Evolutionary conservation across 2,329 filamentous ascomycete species (phyloP).

Genomic region (Alternaria gaisen): DNA sequence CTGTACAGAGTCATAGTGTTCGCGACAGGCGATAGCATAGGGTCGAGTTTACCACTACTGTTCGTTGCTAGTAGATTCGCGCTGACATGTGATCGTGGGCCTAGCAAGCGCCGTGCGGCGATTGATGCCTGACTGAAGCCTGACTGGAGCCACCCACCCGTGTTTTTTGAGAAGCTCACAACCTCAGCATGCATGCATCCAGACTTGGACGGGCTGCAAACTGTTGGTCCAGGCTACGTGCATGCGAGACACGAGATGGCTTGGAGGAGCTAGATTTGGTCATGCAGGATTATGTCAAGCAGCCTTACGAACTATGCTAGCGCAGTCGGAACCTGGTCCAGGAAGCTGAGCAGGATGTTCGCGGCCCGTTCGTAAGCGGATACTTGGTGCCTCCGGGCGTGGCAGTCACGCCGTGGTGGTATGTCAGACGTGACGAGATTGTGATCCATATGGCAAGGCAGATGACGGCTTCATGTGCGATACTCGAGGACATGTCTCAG

Average conservation of each 20-base stretch:
- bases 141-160: not conserved
- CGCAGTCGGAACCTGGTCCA: not conserved
- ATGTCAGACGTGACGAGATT: conserved; percentile 10
- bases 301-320: conserved; percentile 5
- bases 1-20: not conserved
- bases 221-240: conserved; percentile 16
- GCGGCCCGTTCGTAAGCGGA: conserved; percentile 36
- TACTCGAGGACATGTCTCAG: conserved; percentile 17
- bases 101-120: not conserved
- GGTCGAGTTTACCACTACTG: not conserved
- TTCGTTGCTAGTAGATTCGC: not conserved
- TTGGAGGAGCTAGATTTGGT: not conserved
- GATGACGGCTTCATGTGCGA: conserved; percentile 16
- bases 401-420: conserved; percentile 11
- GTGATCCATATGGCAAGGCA: conserved; percentile 20
- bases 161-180: not conserved
- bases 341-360: conserved; percentile 17
- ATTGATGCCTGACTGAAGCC: not conserved
- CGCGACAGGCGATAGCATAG: not conserved
- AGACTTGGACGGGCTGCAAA: conserved; percentile 8
- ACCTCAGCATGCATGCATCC: not conserved
- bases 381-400: conserved; percentile 14
- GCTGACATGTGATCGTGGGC: not conserved
- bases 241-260: conserved; percentile 12
- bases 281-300: conserved; percentile 19